Evolutionary conservation across 495 filamentous ascomycete genomes (phyloP), one percentile per base, ranked within the genome.

Genomic region (Daldinia grandis): DNA sequence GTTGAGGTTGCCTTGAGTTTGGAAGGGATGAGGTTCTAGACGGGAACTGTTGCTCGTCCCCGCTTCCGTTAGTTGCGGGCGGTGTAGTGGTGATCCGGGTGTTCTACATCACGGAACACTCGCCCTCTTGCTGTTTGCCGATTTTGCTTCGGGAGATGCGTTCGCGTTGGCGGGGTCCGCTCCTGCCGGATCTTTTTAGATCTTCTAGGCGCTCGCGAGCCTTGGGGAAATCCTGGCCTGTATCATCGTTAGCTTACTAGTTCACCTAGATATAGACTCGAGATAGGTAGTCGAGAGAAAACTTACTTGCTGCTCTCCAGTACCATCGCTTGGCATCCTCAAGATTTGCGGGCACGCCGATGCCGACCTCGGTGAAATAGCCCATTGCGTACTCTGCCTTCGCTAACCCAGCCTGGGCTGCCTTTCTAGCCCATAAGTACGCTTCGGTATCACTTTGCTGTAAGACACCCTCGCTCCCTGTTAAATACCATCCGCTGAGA

Each of bases 251-350:
- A 74, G 55, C 57, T 24, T 50, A 10, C 24, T 17, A 30, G 59
- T 57, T 37, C 49, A 19, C 15, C 15, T 58, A 58, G 44, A 57
- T 19, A 30, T 12, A 10, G 12, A 19, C 0, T 19, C 49, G 7
- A 37, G 37, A 17, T 12, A 47, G 3, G 4, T 47, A 47, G 19
- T 35, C 2, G 12, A 14, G 17, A 24, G 7, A 62, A 65, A 42
- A 91, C 95, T 89, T 81, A 98, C 95, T 91, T 80, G 95, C 95
- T 82, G 95, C 93, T 80, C 94, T 87, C 87, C 94, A 97, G 82
- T 99, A 99, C 95, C 95, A 99, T 73, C 93, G 87, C 83, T 97
- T 97, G 19, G 95, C 95, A 81, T 97, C 95, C 73, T 99, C 95
- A 68, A 97, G 65, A 76, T 93, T 94, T 4, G 91, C 87, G 28